Evolutionary conservation across 495 filamentous ascomycete species (phyloP).

Genomic region (Xylaria acuta): DNA sequence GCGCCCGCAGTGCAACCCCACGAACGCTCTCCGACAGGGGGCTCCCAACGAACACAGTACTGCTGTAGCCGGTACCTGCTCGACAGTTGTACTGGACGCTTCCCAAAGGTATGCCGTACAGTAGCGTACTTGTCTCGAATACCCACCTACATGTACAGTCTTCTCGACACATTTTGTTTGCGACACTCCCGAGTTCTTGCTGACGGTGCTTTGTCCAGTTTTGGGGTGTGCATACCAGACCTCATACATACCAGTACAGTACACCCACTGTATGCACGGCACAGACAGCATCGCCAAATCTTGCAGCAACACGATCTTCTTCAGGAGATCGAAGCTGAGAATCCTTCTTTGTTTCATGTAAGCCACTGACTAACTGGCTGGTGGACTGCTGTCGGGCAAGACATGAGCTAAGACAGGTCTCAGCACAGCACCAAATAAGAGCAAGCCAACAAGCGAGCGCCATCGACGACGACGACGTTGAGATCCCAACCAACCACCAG

Average conservation of each 20-base stretch:
- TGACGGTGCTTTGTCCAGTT: neutral
- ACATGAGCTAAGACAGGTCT: constrained; percentile 7
- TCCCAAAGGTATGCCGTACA: constrained; percentile 6
- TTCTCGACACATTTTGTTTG: neutral
- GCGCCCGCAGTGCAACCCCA: constrained; percentile 23
- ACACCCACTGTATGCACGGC: neutral
- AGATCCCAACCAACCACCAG: neutral
- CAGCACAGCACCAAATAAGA: constrained; percentile 1
- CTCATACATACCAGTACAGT: neutral
- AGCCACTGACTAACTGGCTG: constrained; percentile 5
- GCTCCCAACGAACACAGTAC: constrained; percentile 16
- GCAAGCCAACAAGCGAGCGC: neutral
- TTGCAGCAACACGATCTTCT: neutral
- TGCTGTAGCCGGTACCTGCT: neutral
- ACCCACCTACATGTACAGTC: neutral
- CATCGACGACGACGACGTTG: neutral
- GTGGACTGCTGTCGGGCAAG: neutral
- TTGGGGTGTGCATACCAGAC: neutral
- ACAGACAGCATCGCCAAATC: neutral
- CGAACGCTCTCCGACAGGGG: constrained; percentile 17
- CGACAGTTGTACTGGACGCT: neutral
- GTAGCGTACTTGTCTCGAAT: neutral
- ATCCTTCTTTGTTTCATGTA: constrained; percentile 20
- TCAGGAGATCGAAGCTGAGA: constrained; percentile 13
- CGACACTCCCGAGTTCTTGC: neutral